These are phyloP conservation scores for Huntiella savannae DNA, from an alignment of 2,329 filamentous ascomycete species.

Conservation along the genomic window DNA sequence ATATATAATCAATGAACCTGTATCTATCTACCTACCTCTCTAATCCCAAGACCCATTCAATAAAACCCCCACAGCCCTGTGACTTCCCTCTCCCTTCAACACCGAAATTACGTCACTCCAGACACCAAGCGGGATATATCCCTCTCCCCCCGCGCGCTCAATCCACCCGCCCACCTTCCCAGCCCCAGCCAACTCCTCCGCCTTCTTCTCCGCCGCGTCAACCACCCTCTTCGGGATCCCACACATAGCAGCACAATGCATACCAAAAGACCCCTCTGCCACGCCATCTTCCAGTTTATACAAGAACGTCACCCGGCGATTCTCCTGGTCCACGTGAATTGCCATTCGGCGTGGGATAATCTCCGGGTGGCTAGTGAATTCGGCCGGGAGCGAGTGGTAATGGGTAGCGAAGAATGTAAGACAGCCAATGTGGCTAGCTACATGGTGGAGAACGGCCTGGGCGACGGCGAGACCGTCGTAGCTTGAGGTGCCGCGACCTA, in stretches of 20 bases:
- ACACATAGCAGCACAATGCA: constrained; percentile 98
- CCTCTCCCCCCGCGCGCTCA: too few species aligned
- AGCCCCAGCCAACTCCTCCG: constrained; percentile 52
- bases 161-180: too few species aligned
- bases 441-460: constrained; percentile 89
- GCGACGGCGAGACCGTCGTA: constrained; percentile 95
- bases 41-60: too few species aligned
- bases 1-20: too few species aligned
- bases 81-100: too few species aligned
- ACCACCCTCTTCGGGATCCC: constrained; percentile 73
- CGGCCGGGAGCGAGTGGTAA: constrained; percentile 81
- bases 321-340: constrained; percentile 73
- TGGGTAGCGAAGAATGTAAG: constrained; percentile 95
- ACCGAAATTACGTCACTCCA: too few species aligned
- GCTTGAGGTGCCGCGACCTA: constrained; percentile 82
- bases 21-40: too few species aligned
- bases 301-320: constrained; percentile 81
- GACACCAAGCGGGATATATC: too few species aligned
- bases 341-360: constrained; percentile 77
- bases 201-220: constrained; percentile 70
- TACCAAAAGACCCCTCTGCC: constrained; percentile 90
- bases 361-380: constrained; percentile 80
- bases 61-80: too few species aligned
- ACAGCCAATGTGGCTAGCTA: constrained; percentile 82
- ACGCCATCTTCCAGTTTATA: constrained; percentile 89